phyloP scores from a whole-genome alignment of 73 alveolate species.

The Tetrahymena malaccensis region DNA sequence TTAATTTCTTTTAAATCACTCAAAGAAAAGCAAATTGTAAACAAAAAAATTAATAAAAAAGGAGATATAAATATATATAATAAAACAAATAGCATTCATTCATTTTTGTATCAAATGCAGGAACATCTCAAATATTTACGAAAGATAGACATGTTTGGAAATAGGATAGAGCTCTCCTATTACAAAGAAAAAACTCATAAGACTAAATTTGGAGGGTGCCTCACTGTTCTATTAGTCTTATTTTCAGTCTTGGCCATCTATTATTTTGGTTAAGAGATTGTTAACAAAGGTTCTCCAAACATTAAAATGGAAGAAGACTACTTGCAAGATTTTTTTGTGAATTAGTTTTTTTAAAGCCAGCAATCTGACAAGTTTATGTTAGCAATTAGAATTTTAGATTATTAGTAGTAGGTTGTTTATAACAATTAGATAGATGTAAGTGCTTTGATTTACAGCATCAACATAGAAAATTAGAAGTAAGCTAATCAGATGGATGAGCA shows the following conservation, averaged over 20 bases:
- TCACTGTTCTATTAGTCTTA: not conserved
- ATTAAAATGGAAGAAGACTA: not conserved
- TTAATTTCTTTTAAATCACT: not conserved
- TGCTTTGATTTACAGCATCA: not conserved
- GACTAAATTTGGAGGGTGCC: not conserved
- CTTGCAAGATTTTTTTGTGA: not conserved
- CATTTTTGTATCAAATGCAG: not conserved
- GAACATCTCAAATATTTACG: not conserved
- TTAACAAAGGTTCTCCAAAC: not conserved
- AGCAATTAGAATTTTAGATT: not conserved
- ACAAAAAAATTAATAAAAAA: not conserved
- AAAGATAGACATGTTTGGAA: not conserved
- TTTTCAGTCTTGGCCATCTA: not conserved
- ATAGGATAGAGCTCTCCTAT: not conserved
- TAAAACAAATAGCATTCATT: no score
- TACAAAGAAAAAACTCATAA: not conserved
- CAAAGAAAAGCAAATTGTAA: not conserved
- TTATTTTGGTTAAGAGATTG: not conserved
- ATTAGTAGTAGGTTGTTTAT: not conserved
- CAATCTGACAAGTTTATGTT: not conserved
- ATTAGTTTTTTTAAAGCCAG: not conserved
- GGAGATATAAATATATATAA: not conserved
- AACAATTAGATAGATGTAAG: not conserved
- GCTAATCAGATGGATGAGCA: not conserved
- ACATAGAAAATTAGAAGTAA: not conserved